These are phyloP conservation scores for Debaryomyces hansenii DNA, from an alignment of 805 yeast genomes.

Conservation along the genomic window DNA sequence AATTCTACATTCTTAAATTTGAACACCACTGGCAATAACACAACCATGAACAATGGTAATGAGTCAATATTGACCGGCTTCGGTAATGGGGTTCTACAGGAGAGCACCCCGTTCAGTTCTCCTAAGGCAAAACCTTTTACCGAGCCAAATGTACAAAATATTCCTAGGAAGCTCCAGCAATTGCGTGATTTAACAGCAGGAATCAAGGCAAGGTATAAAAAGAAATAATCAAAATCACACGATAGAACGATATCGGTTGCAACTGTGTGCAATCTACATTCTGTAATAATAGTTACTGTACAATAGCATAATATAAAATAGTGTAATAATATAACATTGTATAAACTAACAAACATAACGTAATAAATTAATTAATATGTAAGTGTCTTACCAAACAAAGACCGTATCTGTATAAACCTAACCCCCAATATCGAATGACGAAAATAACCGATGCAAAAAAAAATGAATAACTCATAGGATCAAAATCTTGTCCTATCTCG, in stretches of 20 bases:
- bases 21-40: conserved; percentile 11
- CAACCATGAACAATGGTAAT: conserved; percentile 15
- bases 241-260: neutral
- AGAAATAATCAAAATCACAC: neutral
- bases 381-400: no score
- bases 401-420: no score
- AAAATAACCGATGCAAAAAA: neutral
- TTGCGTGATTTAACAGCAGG: conserved; percentile 25
- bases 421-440: neutral
- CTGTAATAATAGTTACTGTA: conserved; percentile 1
- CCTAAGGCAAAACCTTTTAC: conserved; percentile 18
- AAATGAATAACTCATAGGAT: neutral
- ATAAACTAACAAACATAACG: neutral
- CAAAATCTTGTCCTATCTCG: conserved; percentile 2
- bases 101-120: conserved; percentile 36
- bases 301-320: neutral
- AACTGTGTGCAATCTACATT: neutral
- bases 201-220: conserved; percentile 23
- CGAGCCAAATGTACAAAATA: conserved; percentile 2
- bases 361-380: no score
- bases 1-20: conserved; percentile 16
- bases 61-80: conserved; percentile 33
- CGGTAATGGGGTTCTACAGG: conserved; percentile 38
- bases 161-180: conserved; percentile 19
- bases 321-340: neutral